Evolutionary conservation across 805 yeast genomes (phyloP).

Genomic region (Maudiozyma barnettii): DNA sequence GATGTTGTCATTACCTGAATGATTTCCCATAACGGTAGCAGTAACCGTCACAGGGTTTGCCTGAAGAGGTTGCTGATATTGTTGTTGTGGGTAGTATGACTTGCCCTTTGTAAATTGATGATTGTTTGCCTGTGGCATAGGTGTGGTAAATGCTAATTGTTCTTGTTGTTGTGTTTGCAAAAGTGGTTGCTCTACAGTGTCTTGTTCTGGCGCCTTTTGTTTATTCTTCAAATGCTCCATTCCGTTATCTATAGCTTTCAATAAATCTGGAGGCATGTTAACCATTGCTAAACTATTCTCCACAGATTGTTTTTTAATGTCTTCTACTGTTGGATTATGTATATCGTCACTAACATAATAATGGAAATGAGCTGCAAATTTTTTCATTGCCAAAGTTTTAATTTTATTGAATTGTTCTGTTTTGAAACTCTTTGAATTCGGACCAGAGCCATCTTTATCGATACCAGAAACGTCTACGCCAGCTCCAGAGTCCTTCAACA

Average conservation of each 20-base stretch:
- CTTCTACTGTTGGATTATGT: slow-evolving; percentile 29
- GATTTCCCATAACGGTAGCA: background rate
- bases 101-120: slow-evolving; percentile 14
- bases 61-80: background rate
- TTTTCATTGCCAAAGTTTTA: slow-evolving; percentile 27
- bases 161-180: slow-evolving; percentile 13
- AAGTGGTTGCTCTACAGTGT: slow-evolving; percentile 4
- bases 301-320: slow-evolving; percentile 26
- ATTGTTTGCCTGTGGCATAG: slow-evolving; percentile 4
- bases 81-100: slow-evolving; percentile 15
- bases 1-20: background rate
- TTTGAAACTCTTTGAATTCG: slow-evolving; percentile 8
- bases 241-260: slow-evolving; percentile 25
- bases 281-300: slow-evolving; percentile 21
- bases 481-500: slow-evolving; percentile 3
- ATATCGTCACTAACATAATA: slow-evolving; percentile 25
- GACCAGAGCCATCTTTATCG: background rate
- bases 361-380: slow-evolving; percentile 31
- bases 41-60: background rate
- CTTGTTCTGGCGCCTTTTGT: slow-evolving; percentile 9
- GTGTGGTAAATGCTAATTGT: slow-evolving; percentile 4
- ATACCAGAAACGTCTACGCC: background rate
- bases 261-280: slow-evolving; percentile 21
- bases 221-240: slow-evolving; percentile 25
- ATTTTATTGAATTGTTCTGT: slow-evolving; percentile 28